Evolutionary conservation across 1,139 yeast genomes (phyloP), one percentile per base, ranked within the genome.

Genomic region (Protomyces gravidus): DNA sequence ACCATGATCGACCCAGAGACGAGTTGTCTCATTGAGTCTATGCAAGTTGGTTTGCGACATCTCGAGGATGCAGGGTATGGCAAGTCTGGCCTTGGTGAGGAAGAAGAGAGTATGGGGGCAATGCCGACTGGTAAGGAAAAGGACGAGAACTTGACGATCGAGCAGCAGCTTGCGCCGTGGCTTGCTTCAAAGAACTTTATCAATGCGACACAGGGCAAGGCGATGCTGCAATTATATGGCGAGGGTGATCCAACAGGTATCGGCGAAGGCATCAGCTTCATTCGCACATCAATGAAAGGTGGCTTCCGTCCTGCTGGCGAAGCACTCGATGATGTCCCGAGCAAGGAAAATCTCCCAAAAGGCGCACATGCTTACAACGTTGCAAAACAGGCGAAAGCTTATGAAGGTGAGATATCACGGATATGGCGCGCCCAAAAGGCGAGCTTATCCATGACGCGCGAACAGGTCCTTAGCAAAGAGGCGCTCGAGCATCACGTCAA

Each of bases 221-320:
- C 97, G 0, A 92, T 92, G 97, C 78, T 94, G 50, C 97, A 90
- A 69, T 80, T 94, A 45, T 89, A 89, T 69, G 97, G 97, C n/a
- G 94, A 86, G 63, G 98, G 97, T 55, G 98, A 92, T 71, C 96
- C 96, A 1, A 84, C 96, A 0, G 96, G 96, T 33, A 82, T 87
- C 64, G 95, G 96, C 0, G 86, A 88, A 64, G 96, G 94, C 0
- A 86, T 86, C 66, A 88, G 96, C n/a, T 86, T 90, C 67, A 77
- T 90, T 65, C 80, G 90, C 64, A 88, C 96, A 0, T 88, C 97
- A 0, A 95, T 92, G 86, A 92, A 90, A 72, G 96, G 95, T 68
- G 95, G 96, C 0, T 92, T 92, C 72, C 78, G 81, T 56, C 88
- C 90, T 1, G 73, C 79, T 73, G 85, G 73, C 28, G 78, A 74